Conservation (phyloP, 805 yeast genomes). For the Candida golubevii region DNA sequence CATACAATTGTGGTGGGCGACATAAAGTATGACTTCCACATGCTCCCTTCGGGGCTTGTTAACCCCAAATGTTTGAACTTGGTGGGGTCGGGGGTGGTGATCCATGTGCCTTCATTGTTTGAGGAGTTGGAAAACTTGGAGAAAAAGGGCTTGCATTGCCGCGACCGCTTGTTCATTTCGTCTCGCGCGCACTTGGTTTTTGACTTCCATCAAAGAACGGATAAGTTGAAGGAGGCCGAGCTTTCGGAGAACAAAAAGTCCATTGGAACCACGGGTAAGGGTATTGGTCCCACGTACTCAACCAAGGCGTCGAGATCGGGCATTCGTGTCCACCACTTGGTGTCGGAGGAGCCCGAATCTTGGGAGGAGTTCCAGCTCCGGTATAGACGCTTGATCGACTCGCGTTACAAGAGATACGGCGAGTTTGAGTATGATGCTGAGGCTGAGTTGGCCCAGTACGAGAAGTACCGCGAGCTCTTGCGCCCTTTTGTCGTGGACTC, state of each 20-base stretch:
- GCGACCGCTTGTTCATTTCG: conserved; percentile 77
- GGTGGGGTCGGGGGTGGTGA: conserved; percentile 94
- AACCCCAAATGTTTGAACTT: conserved; percentile 87
- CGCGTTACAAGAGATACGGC: conserved; percentile 89
- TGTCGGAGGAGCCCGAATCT: conserved; percentile 80
- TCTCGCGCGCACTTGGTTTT: conserved; percentile 95
- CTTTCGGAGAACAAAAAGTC: conserved; percentile 73
- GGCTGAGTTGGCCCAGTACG: conserved; percentile 73
- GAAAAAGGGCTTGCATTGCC: conserved; percentile 72
- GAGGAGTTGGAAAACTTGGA: conserved; percentile 79
- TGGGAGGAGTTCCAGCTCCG: conserved; percentile 87
- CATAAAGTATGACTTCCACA: conserved; percentile 93
- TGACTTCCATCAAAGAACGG: conserved; percentile 97
- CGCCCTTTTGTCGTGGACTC: conserved; percentile 94
- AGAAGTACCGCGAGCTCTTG: conserved; percentile 64
- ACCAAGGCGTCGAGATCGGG: conserved; percentile 97
- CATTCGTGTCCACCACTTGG: conserved; percentile 92
- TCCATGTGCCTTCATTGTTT: conserved; percentile 91
- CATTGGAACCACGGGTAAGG: conserved; percentile 98
- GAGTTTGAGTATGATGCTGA: conserved; percentile 84
- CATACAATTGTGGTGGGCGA: conserved; percentile 94
- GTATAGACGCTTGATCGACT: conserved; percentile 69
- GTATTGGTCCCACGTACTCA: conserved; percentile 97
- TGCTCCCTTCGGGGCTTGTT: conserved; percentile 97
- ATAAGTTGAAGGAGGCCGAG: conserved; percentile 91